Evolutionary conservation across 345 rosid species (phyloP).

Genomic region (Populus davidiana): DNA sequence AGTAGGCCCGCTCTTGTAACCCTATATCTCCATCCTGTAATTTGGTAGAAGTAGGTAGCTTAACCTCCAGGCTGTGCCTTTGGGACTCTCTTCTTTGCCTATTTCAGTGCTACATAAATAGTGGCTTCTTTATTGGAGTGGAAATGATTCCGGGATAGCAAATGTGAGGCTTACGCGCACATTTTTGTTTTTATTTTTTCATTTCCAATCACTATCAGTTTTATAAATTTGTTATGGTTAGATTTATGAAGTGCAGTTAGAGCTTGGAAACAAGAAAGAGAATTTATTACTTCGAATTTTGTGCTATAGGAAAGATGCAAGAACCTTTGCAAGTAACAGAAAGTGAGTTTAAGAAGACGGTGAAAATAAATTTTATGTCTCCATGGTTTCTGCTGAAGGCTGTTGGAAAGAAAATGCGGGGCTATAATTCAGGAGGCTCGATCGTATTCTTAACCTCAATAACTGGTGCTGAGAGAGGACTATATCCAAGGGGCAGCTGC

Average conservation of each 20-base stretch:
- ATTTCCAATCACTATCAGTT: background rate
- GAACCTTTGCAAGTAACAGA: slow-evolving; percentile 55
- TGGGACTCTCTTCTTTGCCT: background rate
- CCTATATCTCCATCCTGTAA: background rate
- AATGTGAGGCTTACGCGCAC: background rate
- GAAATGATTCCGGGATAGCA: background rate
- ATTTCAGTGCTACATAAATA: background rate
- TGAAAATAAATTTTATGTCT: slow-evolving; percentile 63
- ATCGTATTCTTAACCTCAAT: slow-evolving; percentile 60
- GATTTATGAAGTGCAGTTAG: background rate
- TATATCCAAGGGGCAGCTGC: slow-evolving; percentile 88
- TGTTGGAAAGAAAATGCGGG: slow-evolving; percentile 67
- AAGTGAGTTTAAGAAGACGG: slow-evolving; percentile 55
- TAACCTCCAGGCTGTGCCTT: background rate
- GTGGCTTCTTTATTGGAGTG: background rate
- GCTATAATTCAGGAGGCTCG: slow-evolving; percentile 63
- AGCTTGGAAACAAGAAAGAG: slow-evolving; percentile 1
- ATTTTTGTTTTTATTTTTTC: background rate
- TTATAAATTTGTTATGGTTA: background rate
- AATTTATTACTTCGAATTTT: slow-evolving; percentile 10
- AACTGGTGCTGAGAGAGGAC: slow-evolving; percentile 71
- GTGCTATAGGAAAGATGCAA: slow-evolving; percentile 61
- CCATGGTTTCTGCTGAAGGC: slow-evolving; percentile 77
- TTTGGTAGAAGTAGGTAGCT: background rate
- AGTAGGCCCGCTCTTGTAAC: background rate